Percentiles rank a stretch among this genome's conserved stretches.
Evolutionary conservation across 1,139 yeast genomes (phyloP).

Genomic region (Geotrichum fermentans): DNA sequence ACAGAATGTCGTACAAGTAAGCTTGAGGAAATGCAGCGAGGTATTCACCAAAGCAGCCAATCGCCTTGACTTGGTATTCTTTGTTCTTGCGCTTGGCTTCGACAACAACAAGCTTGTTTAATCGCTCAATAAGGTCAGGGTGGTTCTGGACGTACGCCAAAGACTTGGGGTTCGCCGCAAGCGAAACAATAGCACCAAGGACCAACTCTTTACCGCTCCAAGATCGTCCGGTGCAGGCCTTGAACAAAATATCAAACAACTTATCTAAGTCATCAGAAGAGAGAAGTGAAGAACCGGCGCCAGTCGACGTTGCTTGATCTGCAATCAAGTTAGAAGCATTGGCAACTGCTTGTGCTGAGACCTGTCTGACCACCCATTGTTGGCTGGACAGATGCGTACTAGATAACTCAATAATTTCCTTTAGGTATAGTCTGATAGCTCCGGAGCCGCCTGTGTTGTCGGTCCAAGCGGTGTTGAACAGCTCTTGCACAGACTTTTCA

Average conservation of each 20-base stretch:
- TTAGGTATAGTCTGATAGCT: slow-evolving; percentile 63
- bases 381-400: slow-evolving; percentile 45
- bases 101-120: slow-evolving; percentile 46
- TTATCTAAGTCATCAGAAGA: slow-evolving; percentile 27
- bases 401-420: slow-evolving; percentile 61
- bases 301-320: slow-evolving; percentile 23
- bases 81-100: slow-evolving; percentile 70
- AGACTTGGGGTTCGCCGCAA: slow-evolving; percentile 43
- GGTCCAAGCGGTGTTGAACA: slow-evolving; percentile 68
- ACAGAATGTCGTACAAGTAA: slow-evolving; percentile 35
- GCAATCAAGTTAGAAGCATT: slow-evolving; percentile 47
- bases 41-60: slow-evolving; percentile 30
- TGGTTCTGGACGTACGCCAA: slow-evolving; percentile 24
- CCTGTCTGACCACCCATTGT: slow-evolving; percentile 62
- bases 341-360: slow-evolving; percentile 66
- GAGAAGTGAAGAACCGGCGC: slow-evolving; percentile 32
- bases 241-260: slow-evolving; percentile 53
- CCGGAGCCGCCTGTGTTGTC: slow-evolving; percentile 73
- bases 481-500: slow-evolving; percentile 43
- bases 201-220: slow-evolving; percentile 86
- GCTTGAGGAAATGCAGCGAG: slow-evolving; percentile 31
- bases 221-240: slow-evolving; percentile 69
- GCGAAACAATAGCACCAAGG: slow-evolving; percentile 62
- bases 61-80: slow-evolving; percentile 49
- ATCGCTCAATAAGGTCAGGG: slow-evolving; percentile 34